Conservation (phyloP, 345 rosid genomes). For the Draba incana region DNA sequence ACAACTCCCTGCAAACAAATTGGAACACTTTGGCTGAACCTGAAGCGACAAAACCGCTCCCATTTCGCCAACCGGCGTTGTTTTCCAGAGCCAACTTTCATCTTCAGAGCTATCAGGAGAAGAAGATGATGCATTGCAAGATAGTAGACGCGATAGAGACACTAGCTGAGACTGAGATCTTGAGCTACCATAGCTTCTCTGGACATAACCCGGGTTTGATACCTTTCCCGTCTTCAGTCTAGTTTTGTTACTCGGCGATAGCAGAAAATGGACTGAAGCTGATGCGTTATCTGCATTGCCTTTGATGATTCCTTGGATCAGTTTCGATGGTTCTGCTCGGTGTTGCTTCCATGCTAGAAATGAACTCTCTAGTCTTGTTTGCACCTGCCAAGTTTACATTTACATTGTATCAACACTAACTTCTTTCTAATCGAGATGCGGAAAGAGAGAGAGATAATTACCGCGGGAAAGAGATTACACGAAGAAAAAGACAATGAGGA, state of each 20-base stretch:
- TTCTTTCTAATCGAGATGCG: not conserved
- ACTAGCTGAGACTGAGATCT: constrained; percentile 53
- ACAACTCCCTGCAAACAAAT: constrained; percentile 39
- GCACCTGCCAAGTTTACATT: constrained; percentile 54
- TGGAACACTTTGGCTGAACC: constrained; percentile 33
- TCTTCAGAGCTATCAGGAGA: not conserved
- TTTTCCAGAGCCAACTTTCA: constrained; percentile 41
- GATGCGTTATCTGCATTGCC: constrained; percentile 19
- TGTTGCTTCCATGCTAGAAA: constrained; percentile 57
- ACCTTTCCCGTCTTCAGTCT: constrained; percentile 49
- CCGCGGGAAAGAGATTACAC: constrained; percentile 64
- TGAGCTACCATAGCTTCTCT: constrained; percentile 41
- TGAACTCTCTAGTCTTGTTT: constrained; percentile 54
- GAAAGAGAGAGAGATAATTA: constrained; percentile 44
- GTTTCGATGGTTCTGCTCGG: constrained; percentile 41
- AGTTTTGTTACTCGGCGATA: constrained; percentile 32
- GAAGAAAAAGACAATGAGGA: constrained; percentile 77
- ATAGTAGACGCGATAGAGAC: constrained; percentile 49
- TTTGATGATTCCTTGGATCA: constrained; percentile 30
- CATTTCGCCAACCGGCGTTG: constrained; percentile 53
- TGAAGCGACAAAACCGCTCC: constrained; percentile 64
- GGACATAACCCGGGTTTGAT: constrained; percentile 21
- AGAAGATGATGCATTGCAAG: constrained; percentile 34
- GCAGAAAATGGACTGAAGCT: constrained; percentile 50
- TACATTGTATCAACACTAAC: not conserved